Conservation (phyloP, 768 basidiomycete species). For the Auricularia cornea region DNA sequence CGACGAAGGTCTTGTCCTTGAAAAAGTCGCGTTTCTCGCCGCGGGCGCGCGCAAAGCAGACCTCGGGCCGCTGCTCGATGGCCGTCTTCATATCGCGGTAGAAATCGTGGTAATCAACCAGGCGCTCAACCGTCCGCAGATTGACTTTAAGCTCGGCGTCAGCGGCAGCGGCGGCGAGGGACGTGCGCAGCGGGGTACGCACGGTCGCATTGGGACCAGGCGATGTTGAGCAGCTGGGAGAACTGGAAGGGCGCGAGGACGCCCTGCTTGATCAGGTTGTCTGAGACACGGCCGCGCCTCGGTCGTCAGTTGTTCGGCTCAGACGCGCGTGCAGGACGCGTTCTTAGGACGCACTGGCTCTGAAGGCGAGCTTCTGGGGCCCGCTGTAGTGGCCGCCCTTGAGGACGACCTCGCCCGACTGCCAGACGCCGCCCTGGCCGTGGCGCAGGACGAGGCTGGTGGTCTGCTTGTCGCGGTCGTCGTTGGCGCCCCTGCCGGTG, state of each 20-base stretch:
- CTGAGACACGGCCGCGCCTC: conserved; percentile 39
- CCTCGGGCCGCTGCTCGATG: conserved; percentile 37
- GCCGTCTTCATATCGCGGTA: conserved; percentile 47
- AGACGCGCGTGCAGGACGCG: conserved; percentile 21
- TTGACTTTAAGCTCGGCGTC: conserved; percentile 44
- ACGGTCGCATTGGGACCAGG: conserved; percentile 69
- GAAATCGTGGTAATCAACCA: conserved; percentile 63
- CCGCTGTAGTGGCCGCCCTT: conserved; percentile 48
- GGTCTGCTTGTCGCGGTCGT: conserved; percentile 45
- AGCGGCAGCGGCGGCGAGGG: conserved; percentile 2
- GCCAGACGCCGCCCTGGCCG: conserved; percentile 50
- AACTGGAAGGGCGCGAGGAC: conserved; percentile 57
- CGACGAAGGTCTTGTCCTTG: conserved; percentile 41
- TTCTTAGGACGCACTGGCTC: conserved; percentile 38
- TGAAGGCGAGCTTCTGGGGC: conserved; percentile 4
- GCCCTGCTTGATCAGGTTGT: conserved; percentile 31
- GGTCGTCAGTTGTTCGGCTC: no score
- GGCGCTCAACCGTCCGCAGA: conserved; percentile 43
- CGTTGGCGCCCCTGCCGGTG: conserved; percentile 66
- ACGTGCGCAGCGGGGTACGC: conserved; percentile 13
- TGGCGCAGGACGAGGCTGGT: conserved; percentile 25
- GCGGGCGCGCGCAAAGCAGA: conserved; percentile 19
- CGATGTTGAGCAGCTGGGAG: conserved; percentile 54
- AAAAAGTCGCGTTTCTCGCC: conserved; percentile 13
- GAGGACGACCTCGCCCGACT: conserved; percentile 73